A percentile compares a stretch with the other conserved stretches of the same genome.
Conservation (phyloP, 1,284 basidiomycete species). For the Moniliella sp. region DNA sequence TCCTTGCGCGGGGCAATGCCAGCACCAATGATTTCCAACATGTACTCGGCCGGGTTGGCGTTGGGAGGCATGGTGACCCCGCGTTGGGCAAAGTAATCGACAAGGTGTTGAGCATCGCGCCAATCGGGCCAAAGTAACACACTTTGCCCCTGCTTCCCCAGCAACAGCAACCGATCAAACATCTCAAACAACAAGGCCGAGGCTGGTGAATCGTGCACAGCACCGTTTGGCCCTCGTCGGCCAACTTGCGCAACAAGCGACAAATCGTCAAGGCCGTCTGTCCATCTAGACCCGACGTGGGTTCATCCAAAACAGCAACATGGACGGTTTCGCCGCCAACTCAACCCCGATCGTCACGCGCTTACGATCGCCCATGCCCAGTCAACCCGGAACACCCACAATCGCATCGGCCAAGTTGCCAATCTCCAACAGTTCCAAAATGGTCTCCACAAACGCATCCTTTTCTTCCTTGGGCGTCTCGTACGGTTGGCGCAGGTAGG, state of each 20-base stretch:
- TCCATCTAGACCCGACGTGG: slow-evolving; percentile 68
- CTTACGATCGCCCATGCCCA: slow-evolving; percentile 62
- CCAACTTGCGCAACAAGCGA: slow-evolving; percentile 62
- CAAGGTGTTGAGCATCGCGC: slow-evolving; percentile 38
- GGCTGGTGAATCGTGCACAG: slow-evolving; percentile 89
- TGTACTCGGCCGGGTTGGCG: slow-evolving; percentile 41
- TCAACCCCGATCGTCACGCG: slow-evolving; percentile 94
- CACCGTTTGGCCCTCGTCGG: slow-evolving; percentile 80
- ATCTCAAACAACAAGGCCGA: slow-evolving; percentile 45
- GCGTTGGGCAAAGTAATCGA: slow-evolving; percentile 41
- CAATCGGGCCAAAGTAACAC: slow-evolving; percentile 44
- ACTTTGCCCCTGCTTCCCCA: slow-evolving; percentile 29
- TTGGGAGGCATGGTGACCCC: slow-evolving; percentile 39
- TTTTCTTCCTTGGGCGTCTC: slow-evolving; percentile 88
- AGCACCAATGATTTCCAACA: slow-evolving; percentile 35
- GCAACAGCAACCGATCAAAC: slow-evolving; percentile 43
- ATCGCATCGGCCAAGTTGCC: slow-evolving; percentile 50
- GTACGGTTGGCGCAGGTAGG: slow-evolving; percentile 62
- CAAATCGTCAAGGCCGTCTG: slow-evolving; percentile 75
- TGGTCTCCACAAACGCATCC: slow-evolving; percentile 64
- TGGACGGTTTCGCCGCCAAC: slow-evolving; percentile 79
- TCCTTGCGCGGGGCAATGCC: slow-evolving; percentile 27
- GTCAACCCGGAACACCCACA: slow-evolving; percentile 40
- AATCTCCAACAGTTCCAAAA: slow-evolving; percentile 56
- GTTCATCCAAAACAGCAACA: slow-evolving; percentile 81